Evolutionary conservation across 345 rosid species (phyloP).

Genomic region (Dovyalis caffra): DNA sequence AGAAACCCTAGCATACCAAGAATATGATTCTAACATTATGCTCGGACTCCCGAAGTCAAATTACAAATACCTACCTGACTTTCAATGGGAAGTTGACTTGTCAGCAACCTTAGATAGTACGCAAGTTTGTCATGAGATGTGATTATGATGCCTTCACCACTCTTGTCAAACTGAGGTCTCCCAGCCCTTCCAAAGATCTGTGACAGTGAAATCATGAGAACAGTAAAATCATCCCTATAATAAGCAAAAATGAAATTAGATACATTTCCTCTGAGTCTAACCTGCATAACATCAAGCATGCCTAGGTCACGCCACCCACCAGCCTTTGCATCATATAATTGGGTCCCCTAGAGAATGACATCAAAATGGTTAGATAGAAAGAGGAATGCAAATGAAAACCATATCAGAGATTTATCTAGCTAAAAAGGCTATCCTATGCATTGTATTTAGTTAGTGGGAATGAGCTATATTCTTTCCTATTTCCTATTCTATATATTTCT

Average conservation of each 20-base stretch:
- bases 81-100: conserved; percentile 97
- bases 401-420: background rate
- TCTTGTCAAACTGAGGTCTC: conserved; percentile 98
- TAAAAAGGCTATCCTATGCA: background rate
- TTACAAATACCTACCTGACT: conserved; percentile 67
- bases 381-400: background rate
- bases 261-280: conserved; percentile 13
- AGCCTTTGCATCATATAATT: conserved; percentile 93
- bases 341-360: conserved; percentile 71
- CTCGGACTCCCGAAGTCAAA: background rate
- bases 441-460: no score
- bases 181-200: conserved; percentile 99
- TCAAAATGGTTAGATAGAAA: conserved; percentile 23
- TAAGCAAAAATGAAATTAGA: no score
- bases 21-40: background rate
- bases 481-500: no score
- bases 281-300: conserved; percentile 99
- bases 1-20: background rate
- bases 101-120: conserved; percentile 82
- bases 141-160: conserved; percentile 98
- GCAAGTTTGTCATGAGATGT: conserved; percentile 95
- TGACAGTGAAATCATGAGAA: conserved; percentile 18
- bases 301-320: conserved; percentile 99
- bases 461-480: no score
- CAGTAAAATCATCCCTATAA: background rate